Evolutionary conservation across 2,329 filamentous ascomycete species (phyloP), one percentile per base, ranked within the genome.

Genomic region (Geosmithia morbida): DNA sequence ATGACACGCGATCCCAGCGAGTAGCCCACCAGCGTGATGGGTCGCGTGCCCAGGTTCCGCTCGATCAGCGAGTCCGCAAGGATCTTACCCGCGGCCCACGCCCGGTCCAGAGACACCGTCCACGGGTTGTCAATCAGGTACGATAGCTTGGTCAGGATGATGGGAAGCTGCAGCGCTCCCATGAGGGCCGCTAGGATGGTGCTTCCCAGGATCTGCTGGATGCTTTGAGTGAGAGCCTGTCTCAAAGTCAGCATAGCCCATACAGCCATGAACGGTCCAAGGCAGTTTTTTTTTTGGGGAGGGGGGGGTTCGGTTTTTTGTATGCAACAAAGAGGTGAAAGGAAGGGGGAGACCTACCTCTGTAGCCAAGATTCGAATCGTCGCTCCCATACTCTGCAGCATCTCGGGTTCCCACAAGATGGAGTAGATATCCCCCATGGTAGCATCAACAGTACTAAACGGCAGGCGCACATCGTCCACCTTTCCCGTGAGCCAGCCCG

Each of bases 71-170:
- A 96, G 63, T 98, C 92, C 2, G 92, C 92, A 47, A 98, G 74
- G 60, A 98, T 94, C 44, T 95, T 75, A 2, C 92, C 92, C 7
- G 90, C 87, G 48, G 86, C 75, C 57, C 85, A 89, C 29, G 92
- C 92, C 56, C 92, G 81, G 57, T 92, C 87, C 45, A 95, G 76
- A 1, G 92, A 97, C n/a, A 96, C 89, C 22, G 85, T 87, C 92
- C 92, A 98, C 0, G 92, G 92, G 59, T 98, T 98, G 64, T 98
- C 92, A 54, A 98, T 96, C 18, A 98, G 74, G 59, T 98, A 98
- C 1, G 90, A 81, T 10, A 98, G 76, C 61, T 98, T 98, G 0
- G 90, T 89, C 43, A 98, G 69, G 26, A 96, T 83, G 41, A 98
- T 78, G 2, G 92, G 92, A n/a, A 96, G 69, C 61, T 94, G 87